phyloP scores from a whole-genome alignment of 108 stramenopile genomes.

The Chaetoceros tenuissimus region DNA sequence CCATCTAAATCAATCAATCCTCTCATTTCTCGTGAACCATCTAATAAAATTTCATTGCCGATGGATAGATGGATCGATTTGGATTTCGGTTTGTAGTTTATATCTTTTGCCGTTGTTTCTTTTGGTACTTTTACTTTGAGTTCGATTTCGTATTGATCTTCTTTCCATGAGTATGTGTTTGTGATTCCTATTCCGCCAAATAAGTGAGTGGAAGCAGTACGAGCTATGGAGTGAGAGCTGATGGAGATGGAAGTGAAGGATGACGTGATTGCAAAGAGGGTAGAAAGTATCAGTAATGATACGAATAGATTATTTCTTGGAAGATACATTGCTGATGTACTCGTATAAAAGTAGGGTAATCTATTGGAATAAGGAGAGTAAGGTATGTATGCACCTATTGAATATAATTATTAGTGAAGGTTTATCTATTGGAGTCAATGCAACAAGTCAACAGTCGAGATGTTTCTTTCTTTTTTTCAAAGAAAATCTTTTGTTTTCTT shows the following conservation, averaged over 20 bases:
- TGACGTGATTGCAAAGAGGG: too few relatives aligned
- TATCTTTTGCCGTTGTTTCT: conserved; percentile 50
- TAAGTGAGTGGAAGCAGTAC: conserved; percentile 7
- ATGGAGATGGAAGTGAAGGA: neutral
- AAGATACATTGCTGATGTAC: too few relatives aligned
- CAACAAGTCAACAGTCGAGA: too few relatives aligned
- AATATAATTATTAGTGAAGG: too few relatives aligned
- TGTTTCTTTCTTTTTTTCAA: too few relatives aligned
- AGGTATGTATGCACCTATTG: too few relatives aligned
- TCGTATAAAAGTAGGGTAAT: too few relatives aligned
- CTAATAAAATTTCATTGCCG: conserved; percentile 32
- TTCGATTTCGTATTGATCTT: conserved; percentile 80
- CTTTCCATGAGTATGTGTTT: conserved; percentile 58
- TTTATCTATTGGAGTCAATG: too few relatives aligned
- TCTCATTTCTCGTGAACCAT: conserved; percentile 46
- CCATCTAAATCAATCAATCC: conserved; percentile 64
- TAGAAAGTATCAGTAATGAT: too few relatives aligned
- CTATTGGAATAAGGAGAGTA: too few relatives aligned
- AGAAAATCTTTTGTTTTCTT: too few relatives aligned
- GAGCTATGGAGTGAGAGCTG: neutral
- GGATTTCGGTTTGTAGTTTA: conserved; percentile 44
- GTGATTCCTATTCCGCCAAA: conserved; percentile 51
- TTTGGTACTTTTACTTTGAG: conserved; percentile 54
- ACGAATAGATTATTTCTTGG: too few relatives aligned
- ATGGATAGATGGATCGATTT: conserved; percentile 41